Base-by-base conservation (phyloP, 345 rosid genomes). In the Pugionium dolabratum region DNA sequence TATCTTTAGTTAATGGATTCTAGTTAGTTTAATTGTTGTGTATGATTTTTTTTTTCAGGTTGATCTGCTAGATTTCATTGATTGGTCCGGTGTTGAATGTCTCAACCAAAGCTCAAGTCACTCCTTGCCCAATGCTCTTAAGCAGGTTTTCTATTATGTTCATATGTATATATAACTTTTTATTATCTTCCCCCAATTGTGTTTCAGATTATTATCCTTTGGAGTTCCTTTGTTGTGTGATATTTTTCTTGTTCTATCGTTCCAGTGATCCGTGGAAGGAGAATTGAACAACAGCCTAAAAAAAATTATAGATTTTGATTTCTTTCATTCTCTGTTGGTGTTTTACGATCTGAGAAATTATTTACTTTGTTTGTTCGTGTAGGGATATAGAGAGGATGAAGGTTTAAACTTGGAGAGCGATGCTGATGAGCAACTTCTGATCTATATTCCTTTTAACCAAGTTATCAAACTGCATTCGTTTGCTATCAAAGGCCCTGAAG, bases 331-430 rank as follows among this genome's bases (percentile, higher is more conserved):
- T n/a, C n/a, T n/a, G n/a, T n/a, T n/a, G n/a, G n/a, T n/a, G n/a
- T n/a, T n/a, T n/a, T n/a, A n/a, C n/a, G n/a, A n/a, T n/a, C n/a
- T n/a, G n/a, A n/a, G n/a, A n/a, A n/a, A n/a, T n/a, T n/a, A n/a
- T n/a, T n/a, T n/a, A n/a, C n/a, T n/a, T n/a, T n/a, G n/a, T n/a
- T n/a, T n/a, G n/a, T 49, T 75, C 1, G 47, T 63, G 74, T 79
- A 93, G 99, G 99, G 89, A 50, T 94, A 94, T 69, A 84, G 99
- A 80, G 99, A 94, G 70, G 97, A 94, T 79, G 96, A 81, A 63
- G 97, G 95, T 9, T 76, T 94, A 76, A 61, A 77, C 78, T 66
- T 90, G 62, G 99, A 85, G 78, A 94, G 97, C 34, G 96, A 90
- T 79, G 96, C 96, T 11, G 99, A 94, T 73, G 99, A 94, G 62